Percentiles rank a stretch among this genome's conserved stretches.
These are phyloP conservation scores for Vigna trinervia DNA, from an alignment of 306 rosid species.

Conservation along the genomic window DNA sequence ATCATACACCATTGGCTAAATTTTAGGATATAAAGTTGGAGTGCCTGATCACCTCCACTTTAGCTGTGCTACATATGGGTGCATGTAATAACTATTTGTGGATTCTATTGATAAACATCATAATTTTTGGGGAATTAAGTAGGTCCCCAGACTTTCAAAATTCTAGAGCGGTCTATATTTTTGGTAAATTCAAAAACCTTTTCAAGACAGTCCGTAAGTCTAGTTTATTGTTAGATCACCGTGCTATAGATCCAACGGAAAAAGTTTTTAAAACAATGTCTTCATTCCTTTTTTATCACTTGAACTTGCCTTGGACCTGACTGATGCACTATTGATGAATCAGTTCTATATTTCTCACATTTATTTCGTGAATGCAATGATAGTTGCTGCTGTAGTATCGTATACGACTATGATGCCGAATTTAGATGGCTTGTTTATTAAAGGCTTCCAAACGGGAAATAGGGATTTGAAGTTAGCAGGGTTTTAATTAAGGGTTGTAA, in stretches of 20 bases:
- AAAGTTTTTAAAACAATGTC: not conserved
- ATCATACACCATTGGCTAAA: not conserved
- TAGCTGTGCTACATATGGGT: conserved; percentile 10
- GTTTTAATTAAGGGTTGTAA: not conserved
- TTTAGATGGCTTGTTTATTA: conserved; percentile 18
- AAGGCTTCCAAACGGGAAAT: not conserved
- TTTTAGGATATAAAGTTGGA: not conserved
- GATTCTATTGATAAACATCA: not conserved
- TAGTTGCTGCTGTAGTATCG: not conserved
- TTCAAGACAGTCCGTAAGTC: not conserved
- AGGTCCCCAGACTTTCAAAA: not conserved
- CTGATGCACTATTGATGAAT: not conserved
- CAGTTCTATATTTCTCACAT: not conserved
- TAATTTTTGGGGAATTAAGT: not conserved
- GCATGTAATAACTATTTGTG: not conserved
- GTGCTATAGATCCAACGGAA: not conserved
- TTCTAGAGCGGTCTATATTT: not conserved
- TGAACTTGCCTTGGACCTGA: not conserved
- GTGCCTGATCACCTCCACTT: conserved; percentile 19
- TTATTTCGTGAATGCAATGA: not conserved
- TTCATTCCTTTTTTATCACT: not conserved
- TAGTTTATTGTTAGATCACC: conserved; percentile 3
- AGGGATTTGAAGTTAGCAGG: not conserved
- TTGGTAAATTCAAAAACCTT: not conserved
- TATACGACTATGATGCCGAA: conserved; percentile 13